Evolutionary conservation across 78 protist genomes (phyloP).

Genomic region (Diacronema lutheri): DNA sequence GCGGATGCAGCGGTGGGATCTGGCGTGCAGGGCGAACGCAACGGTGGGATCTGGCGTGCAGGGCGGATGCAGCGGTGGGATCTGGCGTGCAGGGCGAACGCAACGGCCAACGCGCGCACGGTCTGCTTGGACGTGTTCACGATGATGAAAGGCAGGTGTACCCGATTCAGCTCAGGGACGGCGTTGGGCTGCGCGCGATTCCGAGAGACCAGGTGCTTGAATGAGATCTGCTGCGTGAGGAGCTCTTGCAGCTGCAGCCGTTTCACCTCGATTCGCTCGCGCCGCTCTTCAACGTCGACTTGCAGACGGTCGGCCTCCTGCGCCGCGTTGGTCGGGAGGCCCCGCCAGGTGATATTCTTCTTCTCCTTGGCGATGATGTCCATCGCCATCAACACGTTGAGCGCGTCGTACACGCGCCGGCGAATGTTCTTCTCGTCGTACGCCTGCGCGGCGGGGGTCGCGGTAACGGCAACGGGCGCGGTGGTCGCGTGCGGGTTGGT

Average conservation of each 20-base stretch:
- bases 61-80: no score
- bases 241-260: constrained; percentile 32
- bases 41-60: no score
- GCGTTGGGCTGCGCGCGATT: constrained; percentile 2
- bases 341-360: background rate
- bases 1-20: no score
- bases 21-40: no score
- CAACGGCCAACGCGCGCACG: no score
- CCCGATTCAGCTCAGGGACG: background rate
- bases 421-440: constrained; percentile 78
- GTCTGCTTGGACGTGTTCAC: constrained; percentile 68
- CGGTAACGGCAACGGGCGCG: no score
- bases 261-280: background rate
- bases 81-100: no score
- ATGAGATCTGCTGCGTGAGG: background rate
- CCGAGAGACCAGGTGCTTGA: constrained; percentile 11
- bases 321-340: background rate
- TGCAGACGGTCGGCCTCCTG: background rate
- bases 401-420: constrained; percentile 87
- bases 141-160: constrained; percentile 75
- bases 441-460: no score
- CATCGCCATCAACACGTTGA: constrained; percentile 88
- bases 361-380: constrained; percentile 75
- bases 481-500: no score
- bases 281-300: background rate